phyloP scores from a whole-genome alignment of 805 yeast species.

The Cyberlindnera mississippiensis region DNA sequence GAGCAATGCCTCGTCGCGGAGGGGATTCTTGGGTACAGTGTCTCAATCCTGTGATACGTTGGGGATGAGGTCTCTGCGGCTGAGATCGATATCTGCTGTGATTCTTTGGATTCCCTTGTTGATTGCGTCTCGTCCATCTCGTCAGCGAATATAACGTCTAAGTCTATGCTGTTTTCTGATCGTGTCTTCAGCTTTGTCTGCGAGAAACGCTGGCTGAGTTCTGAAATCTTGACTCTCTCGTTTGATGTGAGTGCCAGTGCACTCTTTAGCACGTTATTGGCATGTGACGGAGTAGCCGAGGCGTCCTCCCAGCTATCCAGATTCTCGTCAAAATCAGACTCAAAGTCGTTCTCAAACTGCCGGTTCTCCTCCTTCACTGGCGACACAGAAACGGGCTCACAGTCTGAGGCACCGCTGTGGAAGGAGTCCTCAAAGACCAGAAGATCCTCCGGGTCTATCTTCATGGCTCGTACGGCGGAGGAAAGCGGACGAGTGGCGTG shows the following conservation, averaged over 20 bases:
- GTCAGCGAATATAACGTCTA: constrained; percentile 13
- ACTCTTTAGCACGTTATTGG: too few relatives aligned
- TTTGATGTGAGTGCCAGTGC: too few relatives aligned
- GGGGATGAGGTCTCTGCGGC: constrained; percentile 29
- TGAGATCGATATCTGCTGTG: constrained; percentile 7
- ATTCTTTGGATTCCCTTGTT: constrained; percentile 1
- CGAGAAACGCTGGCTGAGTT: too few relatives aligned
- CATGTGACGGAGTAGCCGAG: too few relatives aligned
- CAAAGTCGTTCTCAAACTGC: constrained; percentile 22
- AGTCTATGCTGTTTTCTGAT: constrained; percentile 1
- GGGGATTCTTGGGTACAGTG: constrained; percentile 10
- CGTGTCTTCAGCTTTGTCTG: neutral
- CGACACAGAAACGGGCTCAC: neutral
- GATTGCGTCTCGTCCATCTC: constrained; percentile 1
- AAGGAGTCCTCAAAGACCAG: constrained; percentile 22
- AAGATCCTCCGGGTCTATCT: constrained; percentile 19
- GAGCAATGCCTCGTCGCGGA: neutral
- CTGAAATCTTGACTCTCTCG: too few relatives aligned
- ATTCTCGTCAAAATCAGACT: constrained; percentile 12
- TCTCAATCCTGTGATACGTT: constrained; percentile 26
- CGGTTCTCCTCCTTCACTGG: constrained; percentile 14
- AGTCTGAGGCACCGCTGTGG: too few relatives aligned
- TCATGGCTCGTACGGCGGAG: neutral
- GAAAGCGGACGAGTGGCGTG: constrained; percentile 3
- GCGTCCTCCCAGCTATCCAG: neutral